A percentile compares a stretch with the other conserved stretches of the same genome.
Conservation (phyloP, 139 green algal species). For the Zygnema circumcarinatum region DNA sequence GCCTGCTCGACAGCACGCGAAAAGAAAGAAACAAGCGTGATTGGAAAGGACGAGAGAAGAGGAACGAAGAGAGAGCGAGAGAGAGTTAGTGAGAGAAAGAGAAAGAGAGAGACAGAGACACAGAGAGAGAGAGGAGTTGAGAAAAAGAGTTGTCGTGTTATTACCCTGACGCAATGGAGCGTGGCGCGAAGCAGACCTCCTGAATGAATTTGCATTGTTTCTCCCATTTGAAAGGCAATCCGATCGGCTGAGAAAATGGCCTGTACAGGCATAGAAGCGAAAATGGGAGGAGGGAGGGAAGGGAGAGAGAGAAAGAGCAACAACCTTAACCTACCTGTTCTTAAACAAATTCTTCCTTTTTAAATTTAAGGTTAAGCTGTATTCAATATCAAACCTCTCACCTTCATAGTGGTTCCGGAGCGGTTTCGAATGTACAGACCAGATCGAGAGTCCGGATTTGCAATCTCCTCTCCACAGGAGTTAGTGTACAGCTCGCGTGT, state of each 20-base stretch:
- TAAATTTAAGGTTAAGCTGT: neutral
- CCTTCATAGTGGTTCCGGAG: constrained; percentile 8
- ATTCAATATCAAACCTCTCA: no score
- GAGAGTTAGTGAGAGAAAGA: no score
- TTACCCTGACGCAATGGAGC: constrained; percentile 55
- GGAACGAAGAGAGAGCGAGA: neutral
- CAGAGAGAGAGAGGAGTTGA: neutral
- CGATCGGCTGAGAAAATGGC: constrained; percentile 19
- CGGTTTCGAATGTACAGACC: constrained; percentile 55
- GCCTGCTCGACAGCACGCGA: constrained; percentile 13
- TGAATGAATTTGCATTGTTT: constrained; percentile 58
- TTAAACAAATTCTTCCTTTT: neutral
- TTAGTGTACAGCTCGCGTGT: constrained; percentile 39
- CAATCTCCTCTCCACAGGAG: constrained; percentile 33
- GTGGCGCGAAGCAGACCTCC: constrained; percentile 60
- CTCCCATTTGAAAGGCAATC: constrained; percentile 62
- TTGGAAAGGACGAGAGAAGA: neutral
- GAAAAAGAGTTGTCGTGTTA: no score
- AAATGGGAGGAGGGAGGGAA: neutral
- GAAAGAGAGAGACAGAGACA: neutral
- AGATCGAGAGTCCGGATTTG: constrained; percentile 40
- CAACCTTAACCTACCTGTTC: neutral
- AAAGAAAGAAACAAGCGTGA: neutral
- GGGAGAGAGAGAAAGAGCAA: neutral
- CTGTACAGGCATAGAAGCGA: constrained; percentile 11